A percentile compares a stretch with the other conserved stretches of the same genome.
Evolutionary conservation across 768 basidiomycete genomes (phyloP).

Genomic region (Naganishia vaughanmartiniae): DNA sequence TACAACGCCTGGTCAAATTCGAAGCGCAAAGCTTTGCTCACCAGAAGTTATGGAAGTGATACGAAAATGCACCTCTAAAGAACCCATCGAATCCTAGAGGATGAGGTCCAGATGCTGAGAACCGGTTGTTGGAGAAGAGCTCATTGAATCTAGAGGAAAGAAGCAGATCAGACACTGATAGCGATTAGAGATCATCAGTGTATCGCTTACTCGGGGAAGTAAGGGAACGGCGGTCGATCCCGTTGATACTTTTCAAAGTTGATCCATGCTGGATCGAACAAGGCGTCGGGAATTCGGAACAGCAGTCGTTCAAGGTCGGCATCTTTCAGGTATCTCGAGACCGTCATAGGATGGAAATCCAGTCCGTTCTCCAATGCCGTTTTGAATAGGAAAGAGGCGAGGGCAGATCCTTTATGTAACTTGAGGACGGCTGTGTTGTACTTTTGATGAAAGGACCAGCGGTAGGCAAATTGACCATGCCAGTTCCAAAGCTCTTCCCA

Average conservation of each 20-base stretch:
- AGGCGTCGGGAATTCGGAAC: slow-evolving; percentile 84
- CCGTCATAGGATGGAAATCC: slow-evolving; percentile 97
- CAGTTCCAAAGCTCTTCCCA: slow-evolving; percentile 99
- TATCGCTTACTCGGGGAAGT: slow-evolving; percentile 71
- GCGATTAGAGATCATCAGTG: neutral
- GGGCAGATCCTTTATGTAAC: slow-evolving; percentile 85
- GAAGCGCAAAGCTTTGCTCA: slow-evolving; percentile 27
- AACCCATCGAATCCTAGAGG: slow-evolving; percentile 91
- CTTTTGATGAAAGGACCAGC: slow-evolving; percentile 86
- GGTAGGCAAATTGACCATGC: slow-evolving; percentile 93
- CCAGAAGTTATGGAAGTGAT: slow-evolving; percentile 75
- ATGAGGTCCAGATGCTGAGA: slow-evolving; percentile 73
- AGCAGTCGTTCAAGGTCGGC: slow-evolving; percentile 78
- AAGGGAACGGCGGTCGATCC: slow-evolving; percentile 89
- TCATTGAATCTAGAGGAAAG: slow-evolving; percentile 69
- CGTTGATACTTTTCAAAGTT: slow-evolving; percentile 89
- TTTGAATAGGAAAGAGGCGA: slow-evolving; percentile 89
- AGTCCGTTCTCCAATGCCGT: slow-evolving; percentile 85
- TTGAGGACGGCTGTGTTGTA: slow-evolving; percentile 96
- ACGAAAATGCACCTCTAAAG: slow-evolving; percentile 88
- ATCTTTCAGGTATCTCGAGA: slow-evolving; percentile 84
- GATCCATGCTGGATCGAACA: slow-evolving; percentile 96
- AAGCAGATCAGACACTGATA: slow-evolving; percentile 13
- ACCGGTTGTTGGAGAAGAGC: slow-evolving; percentile 52
- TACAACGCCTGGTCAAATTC: neutral